phyloP scores from a whole-genome alignment of 2,329 filamentous ascomycete species.

The Stagonosporopsis vannaccii region DNA sequence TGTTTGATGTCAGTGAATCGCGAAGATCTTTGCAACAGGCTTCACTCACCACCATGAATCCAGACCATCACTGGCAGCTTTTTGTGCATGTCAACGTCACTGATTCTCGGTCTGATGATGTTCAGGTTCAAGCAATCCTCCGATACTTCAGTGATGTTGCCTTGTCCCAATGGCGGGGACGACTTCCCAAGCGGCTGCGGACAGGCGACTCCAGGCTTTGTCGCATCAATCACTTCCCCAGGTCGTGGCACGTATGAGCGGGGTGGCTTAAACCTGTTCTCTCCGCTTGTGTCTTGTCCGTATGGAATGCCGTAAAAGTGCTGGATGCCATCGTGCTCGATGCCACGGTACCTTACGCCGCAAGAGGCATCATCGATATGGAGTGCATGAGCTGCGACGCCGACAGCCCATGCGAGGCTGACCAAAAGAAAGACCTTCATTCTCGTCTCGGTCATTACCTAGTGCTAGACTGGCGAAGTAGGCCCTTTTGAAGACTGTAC shows the following conservation, averaged over 20 bases:
- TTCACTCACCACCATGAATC: conserved; percentile 60
- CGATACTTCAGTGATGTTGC: conserved; percentile 46
- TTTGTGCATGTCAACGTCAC: conserved; percentile 43
- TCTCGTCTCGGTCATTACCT: not conserved
- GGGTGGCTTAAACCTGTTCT: conserved; percentile 58
- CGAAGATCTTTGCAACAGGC: not conserved
- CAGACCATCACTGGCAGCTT: conserved; percentile 65
- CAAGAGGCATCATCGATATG: conserved; percentile 9
- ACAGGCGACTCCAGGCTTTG: conserved; percentile 54
- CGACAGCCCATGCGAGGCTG: conserved; percentile 13
- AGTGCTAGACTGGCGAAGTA: not conserved
- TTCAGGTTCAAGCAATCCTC: conserved; percentile 70
- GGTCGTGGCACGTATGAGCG: conserved; percentile 40
- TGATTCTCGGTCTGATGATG: conserved; percentile 59
- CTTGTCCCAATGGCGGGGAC: conserved; percentile 36
- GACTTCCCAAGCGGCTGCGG: conserved; percentile 51
- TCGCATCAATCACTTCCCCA: conserved; percentile 50
- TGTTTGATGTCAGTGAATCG: conserved; percentile 7
- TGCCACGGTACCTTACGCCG: conserved; percentile 54
- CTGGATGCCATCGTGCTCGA: conserved; percentile 56
- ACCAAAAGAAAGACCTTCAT: conserved; percentile 22
- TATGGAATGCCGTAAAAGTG: conserved; percentile 59
- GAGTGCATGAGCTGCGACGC: conserved; percentile 13
- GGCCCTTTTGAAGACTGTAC: not conserved
- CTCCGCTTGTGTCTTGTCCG: conserved; percentile 56